Conservation (phyloP, 139 green algal genomes). For the Chlamydomonas sp. region DNA sequence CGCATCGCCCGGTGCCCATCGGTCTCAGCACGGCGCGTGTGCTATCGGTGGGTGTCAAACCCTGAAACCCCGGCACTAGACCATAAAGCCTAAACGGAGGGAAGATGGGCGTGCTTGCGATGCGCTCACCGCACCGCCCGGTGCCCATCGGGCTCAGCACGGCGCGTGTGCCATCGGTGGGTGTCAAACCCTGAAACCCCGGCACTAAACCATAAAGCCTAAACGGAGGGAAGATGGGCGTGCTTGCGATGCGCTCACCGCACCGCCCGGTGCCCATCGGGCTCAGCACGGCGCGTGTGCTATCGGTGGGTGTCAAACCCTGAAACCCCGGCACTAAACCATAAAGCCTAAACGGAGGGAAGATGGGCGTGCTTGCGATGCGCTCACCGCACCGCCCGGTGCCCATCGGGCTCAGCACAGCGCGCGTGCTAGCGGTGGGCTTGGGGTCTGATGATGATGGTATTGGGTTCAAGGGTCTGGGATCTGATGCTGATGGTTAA, state of each 20-base stretch:
- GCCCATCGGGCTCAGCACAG: constrained; percentile 76
- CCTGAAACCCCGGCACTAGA: no score
- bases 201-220: no score
- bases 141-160: constrained; percentile 74
- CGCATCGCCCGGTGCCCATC: constrained; percentile 73
- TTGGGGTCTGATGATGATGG: no score
- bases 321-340: no score
- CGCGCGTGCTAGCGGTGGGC: no score
- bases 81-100: constrained; percentile 78
- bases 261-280: constrained; percentile 77
- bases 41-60: no score
- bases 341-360: constrained; percentile 73
- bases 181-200: no score
- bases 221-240: constrained; percentile 68
- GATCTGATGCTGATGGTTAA: no score
- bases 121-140: constrained; percentile 75
- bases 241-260: constrained; percentile 79
- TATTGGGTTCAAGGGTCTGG: no score
- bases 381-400: constrained; percentile 73
- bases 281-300: constrained; percentile 72
- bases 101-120: constrained; percentile 75
- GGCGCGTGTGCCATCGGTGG: no score
- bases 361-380: constrained; percentile 78
- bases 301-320: no score
- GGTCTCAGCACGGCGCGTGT: constrained; percentile 78